Percentiles rank a stretch among this genome's conserved stretches.
These are phyloP conservation scores for Gossypium davidsonii DNA, from an alignment of 441 rosid species.

Conservation along the genomic window DNA sequence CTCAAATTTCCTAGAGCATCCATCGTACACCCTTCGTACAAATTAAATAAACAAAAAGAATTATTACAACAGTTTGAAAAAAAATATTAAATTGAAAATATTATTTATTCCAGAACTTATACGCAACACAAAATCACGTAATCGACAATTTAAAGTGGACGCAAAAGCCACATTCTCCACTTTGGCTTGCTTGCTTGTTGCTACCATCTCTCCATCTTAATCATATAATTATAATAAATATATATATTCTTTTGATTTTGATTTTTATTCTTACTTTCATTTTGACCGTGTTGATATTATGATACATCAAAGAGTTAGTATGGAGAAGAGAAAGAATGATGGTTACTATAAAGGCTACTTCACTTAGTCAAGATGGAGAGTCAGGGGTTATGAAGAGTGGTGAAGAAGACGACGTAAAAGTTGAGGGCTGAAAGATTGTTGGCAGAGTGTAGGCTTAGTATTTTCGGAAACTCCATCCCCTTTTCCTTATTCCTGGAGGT, in stretches of 20 bases:
- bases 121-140: constrained; percentile 10
- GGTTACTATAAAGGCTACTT: too few relatives aligned
- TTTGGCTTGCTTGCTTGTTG: not conserved
- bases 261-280: not conserved
- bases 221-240: not conserved
- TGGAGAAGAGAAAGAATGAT: too few relatives aligned
- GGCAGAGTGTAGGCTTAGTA: too few relatives aligned
- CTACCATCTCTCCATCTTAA: constrained; percentile 3
- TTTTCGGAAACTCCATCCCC: too few relatives aligned
- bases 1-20: not conserved
- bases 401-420: too few relatives aligned
- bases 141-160: constrained; percentile 28
- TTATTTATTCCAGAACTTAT: not conserved
- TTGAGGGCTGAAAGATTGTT: too few relatives aligned
- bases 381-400: too few relatives aligned
- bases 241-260: not conserved
- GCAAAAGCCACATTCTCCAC: constrained; percentile 23
- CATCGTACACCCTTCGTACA: constrained; percentile 22
- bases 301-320: too few relatives aligned
- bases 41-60: not conserved
- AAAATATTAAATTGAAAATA: not conserved
- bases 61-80: not conserved
- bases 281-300: not conserved
- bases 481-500: too few relatives aligned
- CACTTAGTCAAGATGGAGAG: too few relatives aligned